These are phyloP conservation scores for Verticillium isaacii DNA, from an alignment of 2,329 filamentous ascomycete genomes.

Conservation along the genomic window DNA sequence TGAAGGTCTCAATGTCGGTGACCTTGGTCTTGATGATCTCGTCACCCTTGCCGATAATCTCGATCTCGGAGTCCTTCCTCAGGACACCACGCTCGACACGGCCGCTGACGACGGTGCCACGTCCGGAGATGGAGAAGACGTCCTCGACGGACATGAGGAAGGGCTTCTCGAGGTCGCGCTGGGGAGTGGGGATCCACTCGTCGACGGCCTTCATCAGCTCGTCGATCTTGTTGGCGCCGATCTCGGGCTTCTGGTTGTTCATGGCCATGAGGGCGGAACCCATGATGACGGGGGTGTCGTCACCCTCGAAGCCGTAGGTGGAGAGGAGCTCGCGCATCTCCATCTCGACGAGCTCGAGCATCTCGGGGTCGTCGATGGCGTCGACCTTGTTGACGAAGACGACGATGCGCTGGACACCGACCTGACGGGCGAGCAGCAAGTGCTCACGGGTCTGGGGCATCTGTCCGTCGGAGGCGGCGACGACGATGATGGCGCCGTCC, in stretches of 20 bases:
- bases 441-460: slow-evolving; percentile 99
- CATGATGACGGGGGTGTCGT: slow-evolving; percentile 95
- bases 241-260: slow-evolving; percentile 79
- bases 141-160: slow-evolving; percentile 99
- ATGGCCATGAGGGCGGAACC: slow-evolving; percentile 94
- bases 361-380: slow-evolving; percentile 94
- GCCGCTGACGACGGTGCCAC: slow-evolving; percentile 94
- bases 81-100: slow-evolving; percentile 93
- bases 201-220: slow-evolving; percentile 88
- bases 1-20: slow-evolving; percentile 99
- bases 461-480: slow-evolving; percentile 96
- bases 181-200: slow-evolving; percentile 90
- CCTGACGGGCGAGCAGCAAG: slow-evolving; percentile 93
- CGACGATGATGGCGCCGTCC: slow-evolving; percentile 98
- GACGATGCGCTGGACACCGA: slow-evolving; percentile 96
- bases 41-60: slow-evolving; percentile 83
- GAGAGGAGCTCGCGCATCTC: slow-evolving; percentile 97
- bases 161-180: slow-evolving; percentile 93
- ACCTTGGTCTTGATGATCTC: slow-evolving; percentile 96
- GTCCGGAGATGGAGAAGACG: slow-evolving; percentile 83
- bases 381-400: slow-evolving; percentile 99
- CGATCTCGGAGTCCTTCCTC: slow-evolving; percentile 92
- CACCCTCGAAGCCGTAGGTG: slow-evolving; percentile 95
- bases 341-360: slow-evolving; percentile 99
- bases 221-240: slow-evolving; percentile 84